A percentile compares a stretch with the other conserved stretches of the same genome.
These are phyloP conservation scores for Rhizophora mangle DNA, from an alignment of 345 rosid genomes.

Conservation along the genomic window DNA sequence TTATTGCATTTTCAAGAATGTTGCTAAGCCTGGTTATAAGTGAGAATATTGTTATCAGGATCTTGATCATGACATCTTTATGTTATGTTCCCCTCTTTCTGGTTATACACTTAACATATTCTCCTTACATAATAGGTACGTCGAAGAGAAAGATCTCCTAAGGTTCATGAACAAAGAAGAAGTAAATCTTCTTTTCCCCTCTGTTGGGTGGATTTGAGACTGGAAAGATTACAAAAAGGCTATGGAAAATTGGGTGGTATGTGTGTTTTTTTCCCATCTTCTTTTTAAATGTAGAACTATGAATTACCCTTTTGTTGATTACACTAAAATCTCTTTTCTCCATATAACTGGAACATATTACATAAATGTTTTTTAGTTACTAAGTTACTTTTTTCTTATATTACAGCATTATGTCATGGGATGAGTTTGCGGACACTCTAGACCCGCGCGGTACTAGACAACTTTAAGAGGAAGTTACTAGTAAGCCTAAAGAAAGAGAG, in stretches of 20 bases:
- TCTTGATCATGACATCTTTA: neutral
- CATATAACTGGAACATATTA: neutral
- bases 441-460: no score
- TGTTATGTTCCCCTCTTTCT: neutral
- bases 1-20: conserved; percentile 47
- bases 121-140: conserved; percentile 37
- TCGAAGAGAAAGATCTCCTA: conserved; percentile 54
- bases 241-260: conserved; percentile 72
- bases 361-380: no score
- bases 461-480: no score
- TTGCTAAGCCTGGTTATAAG: conserved; percentile 37
- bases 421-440: no score
- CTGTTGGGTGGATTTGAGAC: conserved; percentile 47
- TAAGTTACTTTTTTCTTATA: no score
- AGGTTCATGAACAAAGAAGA: no score
- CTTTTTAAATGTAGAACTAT: neutral
- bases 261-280: neutral
- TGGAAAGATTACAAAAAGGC: conserved; percentile 47
- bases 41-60: conserved; percentile 31
- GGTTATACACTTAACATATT: conserved; percentile 13
- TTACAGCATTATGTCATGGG: no score
- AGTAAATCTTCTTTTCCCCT: conserved; percentile 49
- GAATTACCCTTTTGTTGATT: neutral
- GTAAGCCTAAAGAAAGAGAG: no score
- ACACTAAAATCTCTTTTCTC: neutral